Conservation (phyloP, 2,329 filamentous ascomycete species). For the Calonectria montana region DNA sequence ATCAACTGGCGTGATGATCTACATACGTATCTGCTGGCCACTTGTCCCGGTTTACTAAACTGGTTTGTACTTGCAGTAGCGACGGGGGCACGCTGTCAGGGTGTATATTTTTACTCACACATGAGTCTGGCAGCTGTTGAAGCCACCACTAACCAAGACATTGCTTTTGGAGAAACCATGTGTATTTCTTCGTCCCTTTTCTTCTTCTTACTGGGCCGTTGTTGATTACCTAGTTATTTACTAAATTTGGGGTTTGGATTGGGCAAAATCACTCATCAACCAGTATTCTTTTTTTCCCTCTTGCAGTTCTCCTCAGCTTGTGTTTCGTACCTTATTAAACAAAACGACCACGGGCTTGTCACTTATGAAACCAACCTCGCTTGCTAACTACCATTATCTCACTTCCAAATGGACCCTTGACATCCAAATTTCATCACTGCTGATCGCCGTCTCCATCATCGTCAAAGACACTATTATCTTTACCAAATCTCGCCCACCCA, state of each 20-base stretch:
- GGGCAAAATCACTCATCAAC: background rate
- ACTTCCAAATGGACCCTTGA: background rate
- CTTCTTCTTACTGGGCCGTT: background rate
- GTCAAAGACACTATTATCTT: conserved; percentile 3
- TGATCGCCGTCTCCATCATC: conserved; percentile 5
- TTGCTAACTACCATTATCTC: background rate
- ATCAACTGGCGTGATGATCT: conserved; percentile 16
- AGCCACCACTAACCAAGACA: background rate
- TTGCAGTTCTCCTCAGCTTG: background rate
- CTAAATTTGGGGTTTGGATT: background rate
- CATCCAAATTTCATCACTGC: background rate
- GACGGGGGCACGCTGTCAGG: background rate
- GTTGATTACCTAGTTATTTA: background rate
- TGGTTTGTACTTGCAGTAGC: background rate
- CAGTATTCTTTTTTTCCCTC: too few relatives aligned
- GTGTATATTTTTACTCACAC: background rate
- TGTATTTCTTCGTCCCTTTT: too few relatives aligned
- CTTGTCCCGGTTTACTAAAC: background rate
- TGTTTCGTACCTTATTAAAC: background rate
- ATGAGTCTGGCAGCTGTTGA: background rate
- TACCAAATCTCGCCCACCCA: background rate
- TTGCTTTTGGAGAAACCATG: too few relatives aligned
- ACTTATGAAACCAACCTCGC: background rate
- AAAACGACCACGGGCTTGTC: background rate
- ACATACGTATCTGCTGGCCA: background rate